Evolutionary conservation across 495 filamentous ascomycete genomes (phyloP).

Genomic region (Hyaloscypha hepaticicola): DNA sequence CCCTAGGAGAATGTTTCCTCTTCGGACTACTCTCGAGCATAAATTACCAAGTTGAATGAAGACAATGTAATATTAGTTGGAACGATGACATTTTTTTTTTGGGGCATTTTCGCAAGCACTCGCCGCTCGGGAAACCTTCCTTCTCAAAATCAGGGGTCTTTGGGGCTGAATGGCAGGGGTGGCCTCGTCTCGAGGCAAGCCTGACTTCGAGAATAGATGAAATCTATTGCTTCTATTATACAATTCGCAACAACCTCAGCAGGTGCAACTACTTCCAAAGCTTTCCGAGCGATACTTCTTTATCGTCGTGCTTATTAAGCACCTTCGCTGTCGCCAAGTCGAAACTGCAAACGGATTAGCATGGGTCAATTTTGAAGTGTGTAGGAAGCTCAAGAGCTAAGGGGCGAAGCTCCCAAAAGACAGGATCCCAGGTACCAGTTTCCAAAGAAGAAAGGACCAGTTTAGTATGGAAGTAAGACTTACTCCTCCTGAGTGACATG

Average conservation of each 20-base stretch:
- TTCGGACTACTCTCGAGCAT: background rate
- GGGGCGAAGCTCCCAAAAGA: too few relatives aligned
- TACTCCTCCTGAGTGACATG: constrained; percentile 99
- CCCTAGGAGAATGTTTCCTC: background rate
- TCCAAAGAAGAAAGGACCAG: too few relatives aligned
- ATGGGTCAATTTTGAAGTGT: too few relatives aligned
- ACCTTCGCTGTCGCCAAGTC: constrained; percentile 99
- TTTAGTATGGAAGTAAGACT: too few relatives aligned
- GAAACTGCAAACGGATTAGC: background rate
- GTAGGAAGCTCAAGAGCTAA: too few relatives aligned
- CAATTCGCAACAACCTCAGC: background rate
- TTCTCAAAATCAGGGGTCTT: background rate
- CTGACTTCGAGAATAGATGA: background rate
- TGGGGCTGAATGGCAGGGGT: background rate
- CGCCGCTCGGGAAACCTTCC: constrained; percentile 27
- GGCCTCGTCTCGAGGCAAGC: background rate
- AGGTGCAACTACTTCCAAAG: constrained; percentile 74
- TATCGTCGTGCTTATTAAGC: constrained; percentile 99
- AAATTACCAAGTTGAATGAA: background rate
- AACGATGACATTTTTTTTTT: background rate
- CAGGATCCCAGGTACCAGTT: too few relatives aligned
- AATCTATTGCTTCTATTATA: constrained; percentile 3
- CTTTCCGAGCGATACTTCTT: constrained; percentile 86
- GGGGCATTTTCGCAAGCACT: background rate
- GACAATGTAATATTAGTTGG: background rate